Conservation (phyloP, 192 early-diverging fungal genomes). For the Backusella sp. region DNA sequence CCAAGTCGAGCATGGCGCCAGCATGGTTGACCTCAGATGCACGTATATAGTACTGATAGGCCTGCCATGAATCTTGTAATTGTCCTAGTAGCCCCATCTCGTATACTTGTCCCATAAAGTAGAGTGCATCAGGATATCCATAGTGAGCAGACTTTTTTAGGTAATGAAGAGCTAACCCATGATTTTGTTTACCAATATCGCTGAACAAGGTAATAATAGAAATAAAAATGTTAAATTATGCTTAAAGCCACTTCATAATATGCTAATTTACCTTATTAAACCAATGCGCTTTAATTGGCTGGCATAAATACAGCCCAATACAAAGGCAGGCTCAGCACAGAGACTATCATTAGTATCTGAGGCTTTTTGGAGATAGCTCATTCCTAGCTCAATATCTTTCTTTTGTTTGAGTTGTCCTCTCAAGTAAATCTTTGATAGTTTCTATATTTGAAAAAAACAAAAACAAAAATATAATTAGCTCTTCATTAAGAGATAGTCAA, state of each 20-base stretch:
- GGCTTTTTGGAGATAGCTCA: constrained; percentile 81
- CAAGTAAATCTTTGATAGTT: constrained; percentile 75
- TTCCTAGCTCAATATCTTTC: constrained; percentile 70
- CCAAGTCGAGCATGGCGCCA: constrained; percentile 85
- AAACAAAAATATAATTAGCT: not conserved
- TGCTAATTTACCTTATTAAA: constrained; percentile 42
- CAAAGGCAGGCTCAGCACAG: constrained; percentile 73
- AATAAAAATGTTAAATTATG: not conserved
- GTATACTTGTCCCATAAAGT: constrained; percentile 76
- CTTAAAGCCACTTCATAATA: not conserved
- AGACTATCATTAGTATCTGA: constrained; percentile 49
- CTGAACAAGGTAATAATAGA: not conserved
- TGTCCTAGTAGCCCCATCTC: constrained; percentile 78
- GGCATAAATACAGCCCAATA: constrained; percentile 80
- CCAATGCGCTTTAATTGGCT: constrained; percentile 57
- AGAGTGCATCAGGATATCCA: constrained; percentile 71
- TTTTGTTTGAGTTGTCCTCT: constrained; percentile 69
- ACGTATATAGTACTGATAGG: constrained; percentile 75
- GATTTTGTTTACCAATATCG: constrained; percentile 63
- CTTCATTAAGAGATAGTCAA: not conserved
- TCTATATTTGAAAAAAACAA: constrained; percentile 40
- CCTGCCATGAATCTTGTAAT: constrained; percentile 60
- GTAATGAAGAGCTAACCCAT: constrained; percentile 57
- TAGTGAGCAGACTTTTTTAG: constrained; percentile 71
- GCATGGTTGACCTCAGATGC: constrained; percentile 79